Base-by-base conservation (phyloP, 1,284 basidiomycete species). In the Cryptococcus hybrid region DNA sequence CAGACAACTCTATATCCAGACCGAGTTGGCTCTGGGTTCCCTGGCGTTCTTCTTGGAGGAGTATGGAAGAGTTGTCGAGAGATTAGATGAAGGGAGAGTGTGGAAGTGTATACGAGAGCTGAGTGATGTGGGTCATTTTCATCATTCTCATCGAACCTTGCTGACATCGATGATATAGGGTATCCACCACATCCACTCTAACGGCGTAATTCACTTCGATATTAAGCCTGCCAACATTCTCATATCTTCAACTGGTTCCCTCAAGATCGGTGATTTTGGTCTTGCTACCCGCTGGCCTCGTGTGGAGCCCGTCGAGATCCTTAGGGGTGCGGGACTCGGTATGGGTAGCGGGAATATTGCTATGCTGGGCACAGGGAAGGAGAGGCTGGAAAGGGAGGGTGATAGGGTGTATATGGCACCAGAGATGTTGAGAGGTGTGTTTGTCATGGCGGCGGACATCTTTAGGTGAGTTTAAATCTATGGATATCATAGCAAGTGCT, bases 261-360 rank as follows among this genome's bases (percentile, higher is more conserved):
- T 99, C 79, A 96, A 94, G 82, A 94, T 99, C 72, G 93, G 93
- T 12, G 96, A 99, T 78, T 99, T 99, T 82, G 96, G 96, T n/a
- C 88, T 97, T 83, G 93, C 93, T 5, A 88, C 89, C 2, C 68
- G 89, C 52, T 92, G 89, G 87, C 91, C 90, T 2, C 82, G 91
- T 47, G 59, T 77, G 4, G 61, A 64, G 7, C 71, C 78, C 11
- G 70, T 69, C 7, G 72, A 72, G 55, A 76, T 79, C 42, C 63
- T 79, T 68, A 56, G 74, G 61, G 77, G 78, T 45, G 75, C 75
- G 40, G 72, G 76, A 15, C 60, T 78, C 39, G 70, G 77, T 51
- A 70, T 78, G 51, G 69, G 57, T 56, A 51, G 49, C 38, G 45
- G 57, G n/a, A 53, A 38, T n/a, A 13, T 52, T 54, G 43, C 45